These are phyloP conservation scores for Anthracocystis panici-leucophaei DNA, from an alignment of 1,284 basidiomycete genomes.

Conservation along the genomic window DNA sequence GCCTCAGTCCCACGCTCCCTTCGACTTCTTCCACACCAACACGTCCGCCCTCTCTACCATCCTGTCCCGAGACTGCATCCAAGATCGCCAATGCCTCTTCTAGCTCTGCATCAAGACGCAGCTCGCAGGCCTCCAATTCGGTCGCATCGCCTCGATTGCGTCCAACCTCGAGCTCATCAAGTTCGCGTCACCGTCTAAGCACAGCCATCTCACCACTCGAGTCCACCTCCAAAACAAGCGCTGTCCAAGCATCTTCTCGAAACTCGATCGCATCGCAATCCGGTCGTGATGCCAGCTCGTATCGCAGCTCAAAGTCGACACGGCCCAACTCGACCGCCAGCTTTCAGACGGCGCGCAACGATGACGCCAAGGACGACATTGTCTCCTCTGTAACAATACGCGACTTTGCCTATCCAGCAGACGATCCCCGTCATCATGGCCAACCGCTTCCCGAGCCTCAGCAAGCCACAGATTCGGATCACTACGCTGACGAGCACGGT, in stretches of 20 bases:
- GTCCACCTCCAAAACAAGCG: background rate
- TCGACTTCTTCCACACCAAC: slow-evolving; percentile 26
- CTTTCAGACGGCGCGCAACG: slow-evolving; percentile 34
- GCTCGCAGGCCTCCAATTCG: slow-evolving; percentile 40
- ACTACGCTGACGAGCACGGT: slow-evolving; percentile 14
- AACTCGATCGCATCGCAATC: slow-evolving; percentile 2
- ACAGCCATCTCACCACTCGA: slow-evolving; percentile 8
- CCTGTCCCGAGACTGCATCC: slow-evolving; percentile 46
- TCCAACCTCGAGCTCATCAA: slow-evolving; percentile 28
- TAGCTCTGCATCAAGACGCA: slow-evolving; percentile 32
- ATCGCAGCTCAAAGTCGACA: slow-evolving; percentile 13
- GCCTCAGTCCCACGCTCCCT: slow-evolving; percentile 12
- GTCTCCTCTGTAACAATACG: slow-evolving; percentile 29
- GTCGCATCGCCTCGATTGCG: slow-evolving; percentile 29
- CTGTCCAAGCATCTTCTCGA: background rate
- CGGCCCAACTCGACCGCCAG: slow-evolving; percentile 29
- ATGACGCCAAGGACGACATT: background rate
- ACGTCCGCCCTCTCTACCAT: slow-evolving; percentile 43
- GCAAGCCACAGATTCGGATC: background rate
- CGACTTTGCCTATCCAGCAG: slow-evolving; percentile 50
- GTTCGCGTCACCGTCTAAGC: slow-evolving; percentile 26
- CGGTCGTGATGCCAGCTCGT: background rate
- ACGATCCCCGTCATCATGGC: slow-evolving; percentile 52
- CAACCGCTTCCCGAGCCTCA: slow-evolving; percentile 13
- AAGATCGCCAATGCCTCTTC: slow-evolving; percentile 44